A percentile compares a stretch with the other conserved stretches of the same genome.
phyloP scores from a whole-genome alignment of 164 flowering plant species.

The Amborella trichopoda region DNA sequence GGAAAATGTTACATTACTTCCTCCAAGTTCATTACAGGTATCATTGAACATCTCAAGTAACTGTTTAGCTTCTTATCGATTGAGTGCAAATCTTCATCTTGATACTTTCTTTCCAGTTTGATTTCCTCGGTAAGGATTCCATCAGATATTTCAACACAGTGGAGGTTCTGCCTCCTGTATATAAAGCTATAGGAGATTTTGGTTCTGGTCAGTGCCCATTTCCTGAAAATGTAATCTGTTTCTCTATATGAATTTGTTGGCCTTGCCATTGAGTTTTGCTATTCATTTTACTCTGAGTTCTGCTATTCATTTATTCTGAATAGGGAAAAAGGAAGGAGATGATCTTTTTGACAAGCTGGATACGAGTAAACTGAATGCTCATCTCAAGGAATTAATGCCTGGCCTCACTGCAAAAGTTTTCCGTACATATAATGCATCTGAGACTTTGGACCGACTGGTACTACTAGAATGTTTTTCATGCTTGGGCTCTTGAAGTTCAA shows the following conservation, averaged over 20 bases:
- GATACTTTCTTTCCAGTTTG: constrained; percentile 41
- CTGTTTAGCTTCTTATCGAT: no score
- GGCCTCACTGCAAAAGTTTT: constrained; percentile 99
- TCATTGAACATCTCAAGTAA: background rate
- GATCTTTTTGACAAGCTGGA: constrained; percentile 90
- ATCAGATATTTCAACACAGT: constrained; percentile 78
- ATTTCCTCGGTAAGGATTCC: constrained; percentile 99
- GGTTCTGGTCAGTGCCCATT: constrained; percentile 39
- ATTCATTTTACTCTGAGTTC: no score
- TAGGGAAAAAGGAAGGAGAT: constrained; percentile 68
- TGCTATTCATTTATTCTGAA: constrained; percentile 6
- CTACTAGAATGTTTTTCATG: no score
- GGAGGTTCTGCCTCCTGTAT: constrained; percentile 76
- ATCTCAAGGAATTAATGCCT: constrained; percentile 95
- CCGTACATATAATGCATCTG: constrained; percentile 97
- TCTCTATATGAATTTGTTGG: background rate
- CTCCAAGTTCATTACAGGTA: constrained; percentile 75
- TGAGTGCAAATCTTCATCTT: no score
- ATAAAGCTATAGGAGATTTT: constrained; percentile 75
- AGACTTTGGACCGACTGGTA: constrained; percentile 95
- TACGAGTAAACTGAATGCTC: constrained; percentile 90
- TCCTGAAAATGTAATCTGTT: background rate
- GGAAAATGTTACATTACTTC: constrained; percentile 66
- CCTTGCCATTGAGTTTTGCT: background rate
- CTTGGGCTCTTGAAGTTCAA: no score